Evolutionary conservation across 208 protist species (phyloP).

Genomic region (Trypanosoma caninum): DNA sequence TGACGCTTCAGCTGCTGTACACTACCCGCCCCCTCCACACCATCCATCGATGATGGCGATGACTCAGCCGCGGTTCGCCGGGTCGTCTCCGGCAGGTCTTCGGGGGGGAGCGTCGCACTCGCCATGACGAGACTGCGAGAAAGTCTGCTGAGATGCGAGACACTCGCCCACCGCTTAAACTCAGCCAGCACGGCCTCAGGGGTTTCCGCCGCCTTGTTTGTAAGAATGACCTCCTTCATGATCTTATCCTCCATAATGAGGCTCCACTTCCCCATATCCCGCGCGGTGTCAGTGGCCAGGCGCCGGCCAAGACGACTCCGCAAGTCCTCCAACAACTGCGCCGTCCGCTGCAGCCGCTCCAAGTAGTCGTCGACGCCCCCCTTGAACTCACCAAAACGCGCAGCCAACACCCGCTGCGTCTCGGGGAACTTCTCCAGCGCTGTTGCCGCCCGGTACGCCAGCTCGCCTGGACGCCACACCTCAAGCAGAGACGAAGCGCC

Average conservation of each 20-base stretch:
- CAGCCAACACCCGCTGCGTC: conserved; percentile 51
- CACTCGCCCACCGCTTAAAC: conserved; percentile 34
- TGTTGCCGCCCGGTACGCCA: conserved; percentile 21
- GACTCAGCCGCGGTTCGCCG: background rate
- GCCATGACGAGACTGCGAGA: conserved; percentile 42
- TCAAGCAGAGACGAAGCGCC: conserved; percentile 35
- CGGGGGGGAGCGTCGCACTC: conserved; percentile 46
- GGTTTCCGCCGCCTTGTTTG: conserved; percentile 29
- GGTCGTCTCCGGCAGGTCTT: background rate
- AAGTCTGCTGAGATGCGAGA: conserved; percentile 18
- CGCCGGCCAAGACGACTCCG: conserved; percentile 60
- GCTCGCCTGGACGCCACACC: conserved; percentile 43
- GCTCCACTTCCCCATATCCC: conserved; percentile 52
- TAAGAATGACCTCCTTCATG: conserved; percentile 46
- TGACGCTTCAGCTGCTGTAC: conserved; percentile 48
- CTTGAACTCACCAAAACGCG: conserved; percentile 53
- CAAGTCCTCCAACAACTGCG: conserved; percentile 48
- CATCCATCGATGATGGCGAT: background rate
- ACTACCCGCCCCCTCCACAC: conserved; percentile 32
- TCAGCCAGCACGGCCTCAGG: conserved; percentile 12
- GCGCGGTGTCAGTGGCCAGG: conserved; percentile 50
- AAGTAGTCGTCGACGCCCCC: conserved; percentile 53
- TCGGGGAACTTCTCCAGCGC: conserved; percentile 40
- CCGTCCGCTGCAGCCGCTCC: conserved; percentile 29
- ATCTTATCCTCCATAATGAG: conserved; percentile 36